These are phyloP conservation scores for Botrytis galanthina DNA, from an alignment of 2,329 filamentous ascomycete genomes.

Conservation along the genomic window DNA sequence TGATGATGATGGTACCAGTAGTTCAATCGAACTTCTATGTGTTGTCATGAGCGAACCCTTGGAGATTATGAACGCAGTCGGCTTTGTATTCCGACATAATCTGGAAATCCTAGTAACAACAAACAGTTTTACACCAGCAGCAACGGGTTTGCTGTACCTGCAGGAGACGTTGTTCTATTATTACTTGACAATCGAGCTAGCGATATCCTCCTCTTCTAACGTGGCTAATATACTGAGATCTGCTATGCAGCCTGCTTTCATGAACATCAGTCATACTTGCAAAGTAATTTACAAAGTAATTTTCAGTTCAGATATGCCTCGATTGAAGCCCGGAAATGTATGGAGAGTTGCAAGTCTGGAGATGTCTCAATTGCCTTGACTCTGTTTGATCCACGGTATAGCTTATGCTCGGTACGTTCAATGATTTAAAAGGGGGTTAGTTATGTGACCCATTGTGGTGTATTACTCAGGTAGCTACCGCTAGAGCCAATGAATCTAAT, in stretches of 20 bases:
- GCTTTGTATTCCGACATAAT: background rate
- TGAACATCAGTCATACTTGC: background rate
- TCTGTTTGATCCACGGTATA: background rate
- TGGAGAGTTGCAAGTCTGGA: background rate
- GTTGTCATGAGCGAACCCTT: background rate
- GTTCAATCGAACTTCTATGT: background rate
- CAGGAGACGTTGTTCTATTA: background rate
- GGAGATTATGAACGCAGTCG: background rate
- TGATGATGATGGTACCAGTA: background rate
- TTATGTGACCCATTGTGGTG: background rate
- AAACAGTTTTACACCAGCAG: background rate
- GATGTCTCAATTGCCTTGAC: background rate
- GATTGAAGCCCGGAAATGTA: background rate
- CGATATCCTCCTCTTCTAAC: background rate
- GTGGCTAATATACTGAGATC: background rate
- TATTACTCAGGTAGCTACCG: background rate
- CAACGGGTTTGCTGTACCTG: constrained; percentile 1
- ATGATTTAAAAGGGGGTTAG: background rate
- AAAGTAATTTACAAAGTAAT: background rate
- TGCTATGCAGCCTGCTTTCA: background rate
- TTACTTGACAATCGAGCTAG: background rate
- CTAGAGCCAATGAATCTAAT: background rate
- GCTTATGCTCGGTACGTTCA: background rate
- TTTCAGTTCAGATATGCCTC: background rate
- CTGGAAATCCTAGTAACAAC: background rate